A percentile compares a stretch with the other conserved stretches of the same genome.
Evolutionary conservation across 768 basidiomycete species (phyloP).

Genomic region (Boletus tomentosulus): DNA sequence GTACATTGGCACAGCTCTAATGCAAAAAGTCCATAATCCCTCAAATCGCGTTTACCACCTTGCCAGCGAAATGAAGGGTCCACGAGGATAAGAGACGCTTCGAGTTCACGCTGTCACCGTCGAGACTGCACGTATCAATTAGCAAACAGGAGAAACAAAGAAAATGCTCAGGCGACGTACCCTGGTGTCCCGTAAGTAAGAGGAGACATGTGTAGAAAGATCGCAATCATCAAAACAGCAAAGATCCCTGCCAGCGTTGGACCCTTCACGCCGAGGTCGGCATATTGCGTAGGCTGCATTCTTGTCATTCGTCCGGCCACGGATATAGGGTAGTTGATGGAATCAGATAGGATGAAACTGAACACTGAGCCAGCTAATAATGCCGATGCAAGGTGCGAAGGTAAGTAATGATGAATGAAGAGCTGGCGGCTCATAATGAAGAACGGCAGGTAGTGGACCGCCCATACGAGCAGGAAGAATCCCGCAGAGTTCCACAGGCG

Average conservation of each 20-base stretch:
- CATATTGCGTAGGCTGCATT: slow-evolving; percentile 47
- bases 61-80: slow-evolving; percentile 91
- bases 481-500: slow-evolving; percentile 94
- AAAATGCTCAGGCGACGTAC: slow-evolving; percentile 44
- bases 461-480: slow-evolving; percentile 95
- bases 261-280: slow-evolving; percentile 77
- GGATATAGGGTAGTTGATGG: slow-evolving; percentile 89
- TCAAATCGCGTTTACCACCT: slow-evolving; percentile 42
- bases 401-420: slow-evolving; percentile 97
- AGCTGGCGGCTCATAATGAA: slow-evolving; percentile 96
- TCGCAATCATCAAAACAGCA: slow-evolving; percentile 52
- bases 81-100: slow-evolving; percentile 82
- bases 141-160: slow-evolving; percentile 5
- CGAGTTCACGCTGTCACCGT: slow-evolving; percentile 79
- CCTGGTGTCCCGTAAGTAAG: slow-evolving; percentile 96
- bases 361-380: slow-evolving; percentile 90
- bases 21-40: slow-evolving; percentile 8
- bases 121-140: slow-evolving; percentile 51
- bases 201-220: slow-evolving; percentile 78
- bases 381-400: slow-evolving; percentile 90
- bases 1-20: slow-evolving; percentile 15
- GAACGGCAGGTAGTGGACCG: slow-evolving; percentile 94
- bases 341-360: slow-evolving; percentile 85
- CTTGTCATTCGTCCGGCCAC: slow-evolving; percentile 64
- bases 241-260: slow-evolving; percentile 59